phyloP scores from a whole-genome alignment of 129 eudicot species.

The Tanacetum coccineum region DNA sequence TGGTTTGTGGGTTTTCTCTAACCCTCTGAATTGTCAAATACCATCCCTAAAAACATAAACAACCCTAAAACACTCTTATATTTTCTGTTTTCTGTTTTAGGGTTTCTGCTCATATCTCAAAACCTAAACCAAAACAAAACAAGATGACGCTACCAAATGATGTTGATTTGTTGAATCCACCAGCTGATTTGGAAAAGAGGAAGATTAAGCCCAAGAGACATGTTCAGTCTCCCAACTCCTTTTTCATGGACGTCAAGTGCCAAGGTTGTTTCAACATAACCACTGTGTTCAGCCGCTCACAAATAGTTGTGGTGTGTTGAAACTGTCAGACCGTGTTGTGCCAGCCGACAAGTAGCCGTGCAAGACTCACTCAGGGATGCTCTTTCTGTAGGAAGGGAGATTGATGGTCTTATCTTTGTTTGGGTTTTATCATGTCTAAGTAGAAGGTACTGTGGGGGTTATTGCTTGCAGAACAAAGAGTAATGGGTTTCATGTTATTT shows the following conservation, averaged over 20 bases:
- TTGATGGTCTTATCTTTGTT: slow-evolving; percentile 11
- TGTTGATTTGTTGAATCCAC: background rate
- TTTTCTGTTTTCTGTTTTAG: too few relatives aligned
- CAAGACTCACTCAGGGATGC: slow-evolving; percentile 39
- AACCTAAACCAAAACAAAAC: too few relatives aligned
- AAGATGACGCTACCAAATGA: too few relatives aligned
- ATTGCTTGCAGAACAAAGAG: slow-evolving; percentile 12
- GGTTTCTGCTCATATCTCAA: too few relatives aligned
- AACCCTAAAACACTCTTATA: too few relatives aligned
- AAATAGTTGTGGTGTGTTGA: slow-evolving; percentile 44
- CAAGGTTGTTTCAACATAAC: slow-evolving; percentile 56
- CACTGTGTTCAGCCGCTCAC: slow-evolving; percentile 47
- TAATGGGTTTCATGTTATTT: slow-evolving; percentile 23
- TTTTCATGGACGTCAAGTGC: slow-evolving; percentile 47
- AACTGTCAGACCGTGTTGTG: slow-evolving; percentile 45
- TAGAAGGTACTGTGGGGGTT: slow-evolving; percentile 3
- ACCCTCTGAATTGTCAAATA: too few relatives aligned
- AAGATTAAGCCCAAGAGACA: background rate
- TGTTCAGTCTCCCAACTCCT: too few relatives aligned
- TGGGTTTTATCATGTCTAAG: background rate
- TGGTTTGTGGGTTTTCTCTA: too few relatives aligned
- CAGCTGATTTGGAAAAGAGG: background rate
- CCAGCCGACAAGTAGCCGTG: slow-evolving; percentile 49
- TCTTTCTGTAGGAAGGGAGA: slow-evolving; percentile 44
- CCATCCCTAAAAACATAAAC: too few relatives aligned